Base-by-base conservation (phyloP, 2,329 filamentous ascomycete genomes). In the Cladophialophora carrionii region DNA sequence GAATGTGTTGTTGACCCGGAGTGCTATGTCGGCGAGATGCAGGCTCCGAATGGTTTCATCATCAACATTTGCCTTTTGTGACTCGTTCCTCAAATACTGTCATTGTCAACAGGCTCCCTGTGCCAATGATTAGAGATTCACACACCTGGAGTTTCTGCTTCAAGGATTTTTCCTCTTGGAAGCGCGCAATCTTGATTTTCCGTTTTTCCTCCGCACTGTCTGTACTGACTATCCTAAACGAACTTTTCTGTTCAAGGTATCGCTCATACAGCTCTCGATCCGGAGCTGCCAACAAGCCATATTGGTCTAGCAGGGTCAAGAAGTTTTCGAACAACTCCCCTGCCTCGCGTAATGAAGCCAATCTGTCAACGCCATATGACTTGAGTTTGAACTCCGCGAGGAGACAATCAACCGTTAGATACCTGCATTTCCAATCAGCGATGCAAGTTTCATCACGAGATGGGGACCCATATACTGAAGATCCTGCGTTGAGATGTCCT, bases 401-500 rank as follows among this genome's bases (percentile, higher is more conserved):
- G 73, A 89, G 86, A 76, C 88, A 92, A 76, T 90, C 84, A 67
- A 93, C 85, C 24, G 92, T 84, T 67, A 99, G 84, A 76, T 94
- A 90, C 73, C 86, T 88, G 66, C 32, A 63, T 41, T 32, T 22
- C 37, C 46, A 41, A 53, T 69, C 31, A 69, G 67, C 17, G 17
- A 43, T 41, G 17, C 14, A 43, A 48, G 4, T 6, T 10, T 46
- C 17, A 24, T 14, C 9, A 10, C 20, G 20, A 29, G n/a, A 32
- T 24, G 10, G 4, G 9, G 8, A 10, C 7, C 22, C 26, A 54
- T 77, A 65, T 81, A 96, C 79, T 92, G 91, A 34, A 99, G 80
- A 73, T 96, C 89, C n/a, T 85, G 83, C 1, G 94, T 96, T 14
- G 90, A 82, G 34, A 97, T 81, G 78, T 99, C 95, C 67, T 99